Percentiles rank a stretch among this genome's conserved stretches.
phyloP scores from a whole-genome alignment of 2,329 filamentous ascomycete genomes.

The Hirsutella rhossiliensis region DNA sequence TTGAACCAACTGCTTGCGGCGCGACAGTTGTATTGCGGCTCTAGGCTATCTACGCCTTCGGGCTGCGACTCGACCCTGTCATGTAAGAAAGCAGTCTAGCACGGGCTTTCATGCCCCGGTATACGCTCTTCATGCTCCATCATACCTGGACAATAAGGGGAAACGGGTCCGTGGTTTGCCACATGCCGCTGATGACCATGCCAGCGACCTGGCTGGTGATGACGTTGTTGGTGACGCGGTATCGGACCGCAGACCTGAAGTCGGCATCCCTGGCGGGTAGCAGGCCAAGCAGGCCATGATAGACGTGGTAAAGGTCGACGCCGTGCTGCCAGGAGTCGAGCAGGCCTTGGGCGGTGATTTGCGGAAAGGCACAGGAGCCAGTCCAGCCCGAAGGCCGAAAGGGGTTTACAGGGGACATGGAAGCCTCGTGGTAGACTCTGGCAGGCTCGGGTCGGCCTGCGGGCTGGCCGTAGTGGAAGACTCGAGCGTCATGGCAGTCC shows the following conservation, averaged over 20 bases:
- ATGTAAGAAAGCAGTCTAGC: not conserved
- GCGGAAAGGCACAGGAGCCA: conserved; percentile 69
- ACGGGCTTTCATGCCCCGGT: no score
- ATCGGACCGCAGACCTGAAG: conserved; percentile 37
- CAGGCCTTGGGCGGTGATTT: conserved; percentile 61
- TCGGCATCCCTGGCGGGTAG: conserved; percentile 40
- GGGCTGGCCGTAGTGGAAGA: conserved; percentile 58
- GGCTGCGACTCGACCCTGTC: conserved; percentile 18
- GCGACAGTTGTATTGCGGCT: conserved; percentile 59
- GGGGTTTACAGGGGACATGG: conserved; percentile 51
- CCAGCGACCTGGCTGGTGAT: conserved; percentile 74
- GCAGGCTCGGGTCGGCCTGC: conserved; percentile 36
- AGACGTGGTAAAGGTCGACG: conserved; percentile 64
- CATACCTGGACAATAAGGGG: conserved; percentile 35
- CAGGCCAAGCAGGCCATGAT: conserved; percentile 56
- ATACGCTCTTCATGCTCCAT: not conserved
- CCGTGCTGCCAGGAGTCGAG: conserved; percentile 68
- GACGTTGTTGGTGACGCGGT: conserved; percentile 68
- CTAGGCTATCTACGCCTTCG: conserved; percentile 54
- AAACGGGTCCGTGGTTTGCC: conserved; percentile 26
- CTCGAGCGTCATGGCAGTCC: conserved; percentile 57
- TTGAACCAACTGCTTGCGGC: conserved; percentile 30
- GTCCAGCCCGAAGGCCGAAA: conserved; percentile 55
- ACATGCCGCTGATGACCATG: conserved; percentile 65
- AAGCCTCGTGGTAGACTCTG: conserved; percentile 53